A percentile compares a stretch with the other conserved stretches of the same genome.
These are phyloP conservation scores for Xylaria nigripes DNA, from an alignment of 495 filamentous ascomycete species.

Conservation along the genomic window DNA sequence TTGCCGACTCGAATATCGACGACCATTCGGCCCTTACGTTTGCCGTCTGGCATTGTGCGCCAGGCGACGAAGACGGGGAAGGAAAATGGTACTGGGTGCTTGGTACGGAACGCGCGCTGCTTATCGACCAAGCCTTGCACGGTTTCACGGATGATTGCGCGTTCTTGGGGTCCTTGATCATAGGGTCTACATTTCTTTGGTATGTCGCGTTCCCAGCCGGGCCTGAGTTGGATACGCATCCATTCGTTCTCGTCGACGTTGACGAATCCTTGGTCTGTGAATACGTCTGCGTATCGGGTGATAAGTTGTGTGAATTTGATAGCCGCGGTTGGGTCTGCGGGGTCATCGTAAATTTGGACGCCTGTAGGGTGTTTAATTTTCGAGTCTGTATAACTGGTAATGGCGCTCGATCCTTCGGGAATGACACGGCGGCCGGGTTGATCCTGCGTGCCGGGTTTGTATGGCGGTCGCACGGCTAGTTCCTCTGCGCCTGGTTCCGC, in stretches of 20 bases:
- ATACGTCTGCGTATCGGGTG: neutral
- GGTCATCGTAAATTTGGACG: no score
- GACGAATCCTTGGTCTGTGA: neutral
- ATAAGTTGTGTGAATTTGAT: neutral
- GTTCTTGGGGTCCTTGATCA: no score
- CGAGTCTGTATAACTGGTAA: no score
- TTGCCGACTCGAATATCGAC: neutral
- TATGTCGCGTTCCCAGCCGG: neutral
- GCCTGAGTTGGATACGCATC: neutral
- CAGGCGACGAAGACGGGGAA: neutral
- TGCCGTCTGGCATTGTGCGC: neutral
- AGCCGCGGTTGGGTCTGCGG: neutral
- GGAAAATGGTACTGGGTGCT: neutral
- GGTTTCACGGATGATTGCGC: neutral
- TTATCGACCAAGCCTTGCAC: neutral
- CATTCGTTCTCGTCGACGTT: neutral
- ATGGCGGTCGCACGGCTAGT: no score
- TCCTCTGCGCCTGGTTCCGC: no score
- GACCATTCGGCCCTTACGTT: constrained; percentile 5
- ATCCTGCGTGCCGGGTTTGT: neutral
- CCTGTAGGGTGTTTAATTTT: no score
- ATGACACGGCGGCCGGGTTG: no score
- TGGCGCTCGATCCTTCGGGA: no score
- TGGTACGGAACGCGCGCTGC: neutral
- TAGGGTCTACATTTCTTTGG: neutral